Percentiles rank a stretch among this genome's conserved stretches.
Conservation (phyloP, 805 yeast species). For the Metschnikowia henanensis region DNA sequence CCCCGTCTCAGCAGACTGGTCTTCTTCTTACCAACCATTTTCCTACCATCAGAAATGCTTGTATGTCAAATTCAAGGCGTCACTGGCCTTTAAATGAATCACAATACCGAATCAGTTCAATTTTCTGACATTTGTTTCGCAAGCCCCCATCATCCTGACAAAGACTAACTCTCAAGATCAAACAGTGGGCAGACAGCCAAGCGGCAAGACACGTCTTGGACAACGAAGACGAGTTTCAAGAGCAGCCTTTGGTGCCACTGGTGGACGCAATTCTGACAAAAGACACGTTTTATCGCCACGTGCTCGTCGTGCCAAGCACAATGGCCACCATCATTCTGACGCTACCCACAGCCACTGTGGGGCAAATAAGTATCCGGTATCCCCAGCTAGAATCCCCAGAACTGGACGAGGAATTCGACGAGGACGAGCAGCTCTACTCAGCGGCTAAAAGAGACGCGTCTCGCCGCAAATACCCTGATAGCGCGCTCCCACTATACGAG, state of each 20-base stretch:
- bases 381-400: constrained; percentile 15
- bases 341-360: constrained; percentile 18
- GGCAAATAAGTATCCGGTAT: constrained; percentile 16
- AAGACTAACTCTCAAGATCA: constrained; percentile 25
- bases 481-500: constrained; percentile 21
- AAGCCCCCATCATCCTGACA: neutral
- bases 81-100: neutral
- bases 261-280: neutral
- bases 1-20: no score
- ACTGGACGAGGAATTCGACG: constrained; percentile 42
- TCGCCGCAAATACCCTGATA: constrained; percentile 22
- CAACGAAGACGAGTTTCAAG: constrained; percentile 34
- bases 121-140: neutral
- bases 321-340: constrained; percentile 18
- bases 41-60: no score
- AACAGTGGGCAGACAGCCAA: constrained; percentile 50
- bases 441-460: constrained; percentile 28
- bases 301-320: constrained; percentile 20
- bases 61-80: no score
- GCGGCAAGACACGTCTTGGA: constrained; percentile 54
- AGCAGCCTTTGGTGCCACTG: constrained; percentile 20
- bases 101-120: neutral
- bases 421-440: constrained; percentile 49
- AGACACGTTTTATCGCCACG: constrained; percentile 2
- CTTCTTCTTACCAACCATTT: no score